Percentiles rank a stretch among this genome's conserved stretches.
Evolutionary conservation across 768 basidiomycete genomes (phyloP).

Genomic region (Leccinellum rugosiceps): DNA sequence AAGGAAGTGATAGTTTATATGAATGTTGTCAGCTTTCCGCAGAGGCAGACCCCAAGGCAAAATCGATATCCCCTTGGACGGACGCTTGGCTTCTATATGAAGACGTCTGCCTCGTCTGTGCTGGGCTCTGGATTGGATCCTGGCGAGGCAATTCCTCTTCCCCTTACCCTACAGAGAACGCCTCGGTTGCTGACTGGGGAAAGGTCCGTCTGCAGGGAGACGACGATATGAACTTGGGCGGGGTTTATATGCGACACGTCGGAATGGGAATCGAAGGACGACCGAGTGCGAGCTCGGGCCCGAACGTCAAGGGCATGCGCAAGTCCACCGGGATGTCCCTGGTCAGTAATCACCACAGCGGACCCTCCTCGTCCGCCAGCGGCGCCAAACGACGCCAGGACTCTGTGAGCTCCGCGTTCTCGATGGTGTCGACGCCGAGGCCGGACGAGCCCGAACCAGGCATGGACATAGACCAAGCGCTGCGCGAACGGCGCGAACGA

Average conservation of each 20-base stretch:
- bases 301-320: slow-evolving; percentile 36
- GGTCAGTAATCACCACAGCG: slow-evolving; percentile 34
- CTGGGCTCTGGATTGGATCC: slow-evolving; percentile 75
- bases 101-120: slow-evolving; percentile 80
- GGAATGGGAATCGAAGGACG: slow-evolving; percentile 75
- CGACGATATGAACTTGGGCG: slow-evolving; percentile 48
- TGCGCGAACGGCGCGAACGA: slow-evolving; percentile 33
- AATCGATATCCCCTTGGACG: slow-evolving; percentile 52
- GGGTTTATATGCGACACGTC: slow-evolving; percentile 49
- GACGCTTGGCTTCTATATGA: slow-evolving; percentile 83
- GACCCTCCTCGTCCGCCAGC: slow-evolving; percentile 31
- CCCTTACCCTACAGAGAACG: slow-evolving; percentile 49
- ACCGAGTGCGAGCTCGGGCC: slow-evolving; percentile 30
- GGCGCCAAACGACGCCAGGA: slow-evolving; percentile 28
- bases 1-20: slow-evolving; percentile 31
- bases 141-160: slow-evolving; percentile 49
- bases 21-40: slow-evolving; percentile 36
- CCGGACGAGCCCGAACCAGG: slow-evolving; percentile 21
- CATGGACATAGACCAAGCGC: slow-evolving; percentile 8
- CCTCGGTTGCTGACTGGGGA: slow-evolving; percentile 51
- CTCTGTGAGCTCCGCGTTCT: slow-evolving; percentile 29
- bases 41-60: slow-evolving; percentile 34
- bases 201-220: slow-evolving; percentile 62
- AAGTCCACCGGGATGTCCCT: slow-evolving; percentile 50
- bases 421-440: slow-evolving; percentile 23